Percentiles rank a stretch among this genome's conserved stretches.
Conservation (phyloP, 106 monocot genomes). For the Phalaenopsis aphrodite region DNA sequence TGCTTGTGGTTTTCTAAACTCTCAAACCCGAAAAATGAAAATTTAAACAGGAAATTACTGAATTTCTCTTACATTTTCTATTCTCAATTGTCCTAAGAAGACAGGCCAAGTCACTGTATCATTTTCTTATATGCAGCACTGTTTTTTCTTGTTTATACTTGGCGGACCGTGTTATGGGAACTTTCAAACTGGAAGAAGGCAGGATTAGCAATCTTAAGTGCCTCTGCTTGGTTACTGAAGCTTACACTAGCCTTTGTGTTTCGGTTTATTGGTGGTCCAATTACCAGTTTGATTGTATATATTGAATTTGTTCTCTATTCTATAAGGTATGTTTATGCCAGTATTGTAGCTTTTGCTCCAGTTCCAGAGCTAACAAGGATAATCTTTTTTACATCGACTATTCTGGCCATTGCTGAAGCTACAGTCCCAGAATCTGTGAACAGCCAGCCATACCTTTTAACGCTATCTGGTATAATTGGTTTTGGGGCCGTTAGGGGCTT, state of each 20-base stretch:
- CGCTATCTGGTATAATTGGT: slow-evolving; percentile 39
- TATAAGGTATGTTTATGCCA: slow-evolving; percentile 26
- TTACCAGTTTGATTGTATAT: slow-evolving; percentile 43
- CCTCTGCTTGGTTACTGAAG: slow-evolving; percentile 38
- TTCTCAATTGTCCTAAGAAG: neutral
- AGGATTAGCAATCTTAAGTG: slow-evolving; percentile 14
- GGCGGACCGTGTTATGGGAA: slow-evolving; percentile 67
- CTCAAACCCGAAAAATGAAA: neutral
- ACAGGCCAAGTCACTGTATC: neutral
- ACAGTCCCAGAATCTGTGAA: slow-evolving; percentile 40
- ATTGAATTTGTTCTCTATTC: slow-evolving; percentile 43
- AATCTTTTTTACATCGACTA: slow-evolving; percentile 49
- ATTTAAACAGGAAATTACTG: neutral
- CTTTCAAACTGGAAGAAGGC: slow-evolving; percentile 77
- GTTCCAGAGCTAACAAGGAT: slow-evolving; percentile 61
- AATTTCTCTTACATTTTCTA: neutral
- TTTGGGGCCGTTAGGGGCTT: slow-evolving; percentile 41
- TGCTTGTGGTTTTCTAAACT: neutral
- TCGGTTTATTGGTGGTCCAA: slow-evolving; percentile 42
- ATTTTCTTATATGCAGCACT: slow-evolving; percentile 37
- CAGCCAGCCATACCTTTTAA: slow-evolving; percentile 47
- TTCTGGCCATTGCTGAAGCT: slow-evolving; percentile 58
- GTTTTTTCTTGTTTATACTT: slow-evolving; percentile 51
- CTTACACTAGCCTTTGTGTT: slow-evolving; percentile 38
- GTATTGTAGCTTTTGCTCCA: slow-evolving; percentile 53